phyloP scores from a whole-genome alignment of 495 filamentous ascomycete species.

The Monascus purpureus region DNA sequence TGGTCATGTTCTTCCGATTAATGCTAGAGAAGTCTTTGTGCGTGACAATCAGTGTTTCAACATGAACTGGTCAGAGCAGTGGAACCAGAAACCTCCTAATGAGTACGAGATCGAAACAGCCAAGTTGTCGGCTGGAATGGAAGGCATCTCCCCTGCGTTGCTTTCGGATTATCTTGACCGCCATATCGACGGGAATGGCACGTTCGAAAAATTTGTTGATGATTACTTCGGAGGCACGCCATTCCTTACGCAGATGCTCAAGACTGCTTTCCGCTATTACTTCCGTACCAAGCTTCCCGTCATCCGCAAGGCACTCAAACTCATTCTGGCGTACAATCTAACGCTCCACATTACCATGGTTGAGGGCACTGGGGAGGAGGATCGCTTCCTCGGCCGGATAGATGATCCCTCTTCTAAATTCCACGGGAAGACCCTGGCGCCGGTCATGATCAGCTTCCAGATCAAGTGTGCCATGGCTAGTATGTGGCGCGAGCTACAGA shows the following conservation, averaged over 20 bases:
- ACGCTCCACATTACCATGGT: constrained; percentile 86
- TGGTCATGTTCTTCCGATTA: constrained; percentile 74
- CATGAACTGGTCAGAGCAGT: constrained; percentile 78
- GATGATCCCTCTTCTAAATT: constrained; percentile 64
- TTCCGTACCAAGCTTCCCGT: constrained; percentile 67
- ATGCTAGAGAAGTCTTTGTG: constrained; percentile 80
- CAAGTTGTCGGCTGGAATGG: constrained; percentile 68
- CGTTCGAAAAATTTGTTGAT: constrained; percentile 80
- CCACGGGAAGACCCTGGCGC: constrained; percentile 74
- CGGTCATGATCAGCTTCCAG: constrained; percentile 97
- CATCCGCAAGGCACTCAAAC: constrained; percentile 80
- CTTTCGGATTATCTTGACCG: constrained; percentile 82
- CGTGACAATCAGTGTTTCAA: constrained; percentile 84
- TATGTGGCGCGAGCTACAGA: constrained; percentile 92
- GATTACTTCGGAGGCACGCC: constrained; percentile 88
- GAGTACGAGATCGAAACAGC: constrained; percentile 76
- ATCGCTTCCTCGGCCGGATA: constrained; percentile 64
- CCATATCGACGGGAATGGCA: constrained; percentile 66
- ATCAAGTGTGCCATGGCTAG: constrained; percentile 88
- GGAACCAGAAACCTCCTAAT: constrained; percentile 53
- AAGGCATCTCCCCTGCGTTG: constrained; percentile 61
- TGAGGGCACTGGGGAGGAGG: constrained; percentile 71
- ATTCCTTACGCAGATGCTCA: constrained; percentile 85
- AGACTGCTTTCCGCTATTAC: constrained; percentile 86
- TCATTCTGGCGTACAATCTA: constrained; percentile 84